Percentiles rank a stretch among this genome's conserved stretches.
These are phyloP conservation scores for Nigrospora osmanthi DNA, from an alignment of 2,329 filamentous ascomycete genomes.

Conservation along the genomic window DNA sequence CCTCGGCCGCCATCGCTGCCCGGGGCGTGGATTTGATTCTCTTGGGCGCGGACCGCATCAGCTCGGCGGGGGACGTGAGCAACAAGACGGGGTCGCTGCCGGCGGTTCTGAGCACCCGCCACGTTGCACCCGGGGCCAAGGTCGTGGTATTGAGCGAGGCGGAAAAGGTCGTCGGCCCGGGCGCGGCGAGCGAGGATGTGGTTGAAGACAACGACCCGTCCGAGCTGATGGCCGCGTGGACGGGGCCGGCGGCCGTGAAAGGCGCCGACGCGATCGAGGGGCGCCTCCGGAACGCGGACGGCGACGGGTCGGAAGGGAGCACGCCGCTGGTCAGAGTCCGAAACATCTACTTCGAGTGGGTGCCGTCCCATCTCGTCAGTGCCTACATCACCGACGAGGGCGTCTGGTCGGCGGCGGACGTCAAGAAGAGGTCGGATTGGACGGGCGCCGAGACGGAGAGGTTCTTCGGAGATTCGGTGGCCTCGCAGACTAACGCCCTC, in stretches of 20 bases:
- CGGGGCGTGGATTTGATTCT: conserved; percentile 47
- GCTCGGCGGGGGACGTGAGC: conserved; percentile 47
- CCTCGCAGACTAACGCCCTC: no score
- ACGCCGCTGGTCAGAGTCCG: conserved; percentile 24
- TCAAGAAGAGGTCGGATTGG: conserved; percentile 28
- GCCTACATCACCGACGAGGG: conserved; percentile 49
- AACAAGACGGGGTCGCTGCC: conserved; percentile 62
- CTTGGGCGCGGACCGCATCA: conserved; percentile 58
- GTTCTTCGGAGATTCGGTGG: conserved; percentile 31
- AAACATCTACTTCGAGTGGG: conserved; percentile 56
- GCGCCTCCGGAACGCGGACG: conserved; percentile 1
- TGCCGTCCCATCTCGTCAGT: conserved; percentile 41
- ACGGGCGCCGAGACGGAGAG: conserved; percentile 26
- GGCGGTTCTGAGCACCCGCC: conserved; percentile 44
- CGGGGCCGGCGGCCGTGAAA: conserved; percentile 9
- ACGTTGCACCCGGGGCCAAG: conserved; percentile 34
- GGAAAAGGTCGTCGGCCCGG: conserved; percentile 51
- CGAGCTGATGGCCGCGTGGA: conserved; percentile 45
- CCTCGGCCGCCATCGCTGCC: conserved; percentile 47
- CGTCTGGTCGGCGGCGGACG: conserved; percentile 27
- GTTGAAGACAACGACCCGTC: conserved; percentile 41
- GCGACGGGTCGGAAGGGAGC: background rate
- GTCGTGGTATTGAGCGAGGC: conserved; percentile 50
- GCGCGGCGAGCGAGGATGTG: conserved; percentile 30
- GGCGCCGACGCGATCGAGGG: conserved; percentile 9